Conservation (phyloP, 148 eudicot genomes). For the Spergularia bocconei region DNA sequence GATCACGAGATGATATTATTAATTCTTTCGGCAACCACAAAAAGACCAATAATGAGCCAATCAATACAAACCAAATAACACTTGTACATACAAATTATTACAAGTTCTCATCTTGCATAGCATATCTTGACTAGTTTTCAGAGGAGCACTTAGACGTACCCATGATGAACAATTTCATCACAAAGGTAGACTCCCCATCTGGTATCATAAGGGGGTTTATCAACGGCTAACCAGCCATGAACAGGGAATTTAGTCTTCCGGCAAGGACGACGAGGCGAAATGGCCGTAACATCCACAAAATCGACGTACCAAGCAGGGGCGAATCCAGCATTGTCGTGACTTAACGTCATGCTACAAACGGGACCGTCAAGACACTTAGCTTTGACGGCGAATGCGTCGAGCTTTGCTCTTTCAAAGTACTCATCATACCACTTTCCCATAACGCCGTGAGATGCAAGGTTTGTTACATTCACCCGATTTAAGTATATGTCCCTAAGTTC, state of each 20-base stretch:
- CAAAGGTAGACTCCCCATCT: slow-evolving; percentile 29
- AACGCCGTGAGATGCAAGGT: slow-evolving; percentile 27
- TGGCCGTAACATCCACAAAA: slow-evolving; percentile 22
- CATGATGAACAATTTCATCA: slow-evolving; percentile 20
- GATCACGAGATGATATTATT: too few relatives aligned
- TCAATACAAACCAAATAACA: neutral
- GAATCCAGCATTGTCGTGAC: slow-evolving; percentile 28
- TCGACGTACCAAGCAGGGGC: slow-evolving; percentile 32
- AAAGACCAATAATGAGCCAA: neutral
- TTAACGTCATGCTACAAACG: slow-evolving; percentile 27
- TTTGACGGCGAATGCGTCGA: slow-evolving; percentile 21
- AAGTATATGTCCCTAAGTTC: slow-evolving; percentile 26
- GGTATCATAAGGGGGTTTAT: slow-evolving; percentile 20
- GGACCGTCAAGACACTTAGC: slow-evolving; percentile 19
- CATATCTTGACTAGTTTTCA: neutral
- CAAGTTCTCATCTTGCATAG: neutral
- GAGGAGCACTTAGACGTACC: neutral
- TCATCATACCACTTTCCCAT: slow-evolving; percentile 19
- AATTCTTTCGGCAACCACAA: too few relatives aligned
- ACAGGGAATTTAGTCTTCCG: slow-evolving; percentile 22
- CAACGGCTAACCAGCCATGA: slow-evolving; percentile 20
- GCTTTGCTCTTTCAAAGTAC: slow-evolving; percentile 22
- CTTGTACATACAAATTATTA: neutral
- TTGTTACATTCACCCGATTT: slow-evolving; percentile 21
- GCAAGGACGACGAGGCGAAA: slow-evolving; percentile 15